These are phyloP conservation scores for Huntiella savannae DNA, from an alignment of 2,329 filamentous ascomycete genomes.

Conservation along the genomic window DNA sequence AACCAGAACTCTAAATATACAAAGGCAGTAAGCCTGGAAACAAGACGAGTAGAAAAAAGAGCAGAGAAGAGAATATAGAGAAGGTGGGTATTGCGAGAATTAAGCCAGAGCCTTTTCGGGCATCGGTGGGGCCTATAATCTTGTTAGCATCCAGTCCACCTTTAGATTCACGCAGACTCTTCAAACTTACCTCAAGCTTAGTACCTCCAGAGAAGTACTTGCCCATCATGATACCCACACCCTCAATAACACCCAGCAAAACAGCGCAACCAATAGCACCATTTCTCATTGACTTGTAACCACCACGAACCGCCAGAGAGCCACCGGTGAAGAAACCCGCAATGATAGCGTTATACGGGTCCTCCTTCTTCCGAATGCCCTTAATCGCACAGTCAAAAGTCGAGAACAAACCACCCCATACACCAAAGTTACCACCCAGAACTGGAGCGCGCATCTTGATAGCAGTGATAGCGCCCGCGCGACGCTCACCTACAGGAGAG, in stretches of 20 bases:
- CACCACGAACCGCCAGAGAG: constrained; percentile 76
- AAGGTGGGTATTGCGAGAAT: neutral
- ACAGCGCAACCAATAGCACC: constrained; percentile 92
- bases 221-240: constrained; percentile 88
- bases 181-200: constrained; percentile 46
- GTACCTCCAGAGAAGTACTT: constrained; percentile 85
- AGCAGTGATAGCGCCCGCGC: constrained; percentile 88
- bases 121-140: constrained; percentile 16
- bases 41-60: neutral
- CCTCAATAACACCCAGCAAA: constrained; percentile 87
- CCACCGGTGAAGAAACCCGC: constrained; percentile 95
- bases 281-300: constrained; percentile 79
- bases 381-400: constrained; percentile 96
- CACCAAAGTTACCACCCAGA: constrained; percentile 91
- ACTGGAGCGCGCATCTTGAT: constrained; percentile 96
- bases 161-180: constrained; percentile 14
- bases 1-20: constrained; percentile 10
- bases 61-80: neutral
- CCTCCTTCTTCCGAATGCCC: constrained; percentile 86
- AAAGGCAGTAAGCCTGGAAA: constrained; percentile 1
- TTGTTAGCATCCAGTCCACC: neutral
- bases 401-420: constrained; percentile 91
- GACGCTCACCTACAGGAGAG: constrained; percentile 77
- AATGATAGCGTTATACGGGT: constrained; percentile 94
- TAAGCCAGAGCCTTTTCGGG: constrained; percentile 19